Evolutionary conservation across 805 yeast species (phyloP).

Genomic region (Metschnikowia arizonensis): DNA sequence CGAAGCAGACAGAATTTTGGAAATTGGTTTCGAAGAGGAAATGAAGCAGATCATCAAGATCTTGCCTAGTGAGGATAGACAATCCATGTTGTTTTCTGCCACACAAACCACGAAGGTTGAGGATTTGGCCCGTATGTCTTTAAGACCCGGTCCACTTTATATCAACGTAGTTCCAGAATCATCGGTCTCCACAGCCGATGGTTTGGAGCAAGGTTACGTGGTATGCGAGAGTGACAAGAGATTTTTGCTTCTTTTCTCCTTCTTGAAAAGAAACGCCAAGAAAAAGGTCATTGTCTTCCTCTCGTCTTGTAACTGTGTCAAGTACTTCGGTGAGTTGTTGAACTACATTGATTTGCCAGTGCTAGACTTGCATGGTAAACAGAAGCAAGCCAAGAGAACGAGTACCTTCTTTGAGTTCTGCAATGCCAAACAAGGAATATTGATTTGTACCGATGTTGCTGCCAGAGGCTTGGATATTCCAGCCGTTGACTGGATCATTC

Average conservation of each 20-base stretch:
- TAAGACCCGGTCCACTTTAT: slow-evolving; percentile 88
- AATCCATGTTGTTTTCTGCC: slow-evolving; percentile 97
- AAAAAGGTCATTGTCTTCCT: slow-evolving; percentile 92
- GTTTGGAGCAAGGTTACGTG: slow-evolving; percentile 97
- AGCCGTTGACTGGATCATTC: slow-evolving; percentile 97
- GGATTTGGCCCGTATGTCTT: slow-evolving; percentile 93
- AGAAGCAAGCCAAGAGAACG: slow-evolving; percentile 97
- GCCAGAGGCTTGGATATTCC: slow-evolving; percentile 99
- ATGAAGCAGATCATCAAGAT: slow-evolving; percentile 95
- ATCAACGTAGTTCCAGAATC: slow-evolving; percentile 87
- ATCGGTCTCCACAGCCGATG: slow-evolving; percentile 89
- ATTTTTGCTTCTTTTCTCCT: slow-evolving; percentile 83
- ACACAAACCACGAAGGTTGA: slow-evolving; percentile 98
- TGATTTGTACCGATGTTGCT: slow-evolving; percentile 97
- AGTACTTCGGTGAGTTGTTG: slow-evolving; percentile 89
- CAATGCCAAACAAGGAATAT: slow-evolving; percentile 90
- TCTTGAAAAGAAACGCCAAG: slow-evolving; percentile 86
- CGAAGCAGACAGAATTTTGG: slow-evolving; percentile 97
- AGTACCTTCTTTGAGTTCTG: slow-evolving; percentile 97
- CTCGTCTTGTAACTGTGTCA: slow-evolving; percentile 95
- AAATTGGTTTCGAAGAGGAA: slow-evolving; percentile 98
- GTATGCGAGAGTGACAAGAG: slow-evolving; percentile 96
- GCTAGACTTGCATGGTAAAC: slow-evolving; percentile 93
- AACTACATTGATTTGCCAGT: slow-evolving; percentile 97
- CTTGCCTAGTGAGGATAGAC: slow-evolving; percentile 88